phyloP scores from a whole-genome alignment of 2,329 filamentous ascomycete species.

The Nothophoma quercina region DNA sequence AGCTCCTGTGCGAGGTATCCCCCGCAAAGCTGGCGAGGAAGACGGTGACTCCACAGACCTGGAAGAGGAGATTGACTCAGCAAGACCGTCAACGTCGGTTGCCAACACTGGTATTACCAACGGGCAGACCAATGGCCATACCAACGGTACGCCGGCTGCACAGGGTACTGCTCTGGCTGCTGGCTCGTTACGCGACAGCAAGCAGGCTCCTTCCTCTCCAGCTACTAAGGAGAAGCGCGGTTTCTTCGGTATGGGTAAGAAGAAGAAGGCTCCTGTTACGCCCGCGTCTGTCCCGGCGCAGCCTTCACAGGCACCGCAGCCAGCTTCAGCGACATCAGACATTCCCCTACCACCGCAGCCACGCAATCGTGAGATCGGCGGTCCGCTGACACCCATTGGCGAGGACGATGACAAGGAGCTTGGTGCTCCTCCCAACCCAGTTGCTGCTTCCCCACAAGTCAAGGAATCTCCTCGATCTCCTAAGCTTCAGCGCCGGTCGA shows the following conservation, averaged over 20 bases:
- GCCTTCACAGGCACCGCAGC: slow-evolving; percentile 26
- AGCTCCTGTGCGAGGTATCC: slow-evolving; percentile 67
- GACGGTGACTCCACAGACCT: slow-evolving; percentile 66
- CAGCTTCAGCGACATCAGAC: slow-evolving; percentile 37
- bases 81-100: slow-evolving; percentile 55
- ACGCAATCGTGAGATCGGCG: slow-evolving; percentile 31
- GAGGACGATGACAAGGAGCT: slow-evolving; percentile 42
- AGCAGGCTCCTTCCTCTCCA: slow-evolving; percentile 43
- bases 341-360: slow-evolving; percentile 42
- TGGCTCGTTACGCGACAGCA: slow-evolving; percentile 51
- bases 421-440: slow-evolving; percentile 1
- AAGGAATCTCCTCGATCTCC: slow-evolving; percentile 49
- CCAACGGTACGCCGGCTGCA: slow-evolving; percentile 19
- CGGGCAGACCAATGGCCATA: slow-evolving; percentile 23
- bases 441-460: slow-evolving; percentile 19
- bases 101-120: slow-evolving; percentile 19
- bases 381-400: slow-evolving; percentile 45
- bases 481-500: slow-evolving; percentile 59
- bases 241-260: slow-evolving; percentile 66
- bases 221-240: slow-evolving; percentile 51
- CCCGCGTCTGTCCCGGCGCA: slow-evolving; percentile 28
- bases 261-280: slow-evolving; percentile 56
- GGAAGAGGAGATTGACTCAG: slow-evolving; percentile 52
- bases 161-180: slow-evolving; percentile 45
- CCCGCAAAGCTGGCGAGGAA: slow-evolving; percentile 60